Percentiles rank a stretch among this genome's conserved stretches.
phyloP scores from a whole-genome alignment of 495 filamentous ascomycete species.

The Aspergillus biplanus region DNA sequence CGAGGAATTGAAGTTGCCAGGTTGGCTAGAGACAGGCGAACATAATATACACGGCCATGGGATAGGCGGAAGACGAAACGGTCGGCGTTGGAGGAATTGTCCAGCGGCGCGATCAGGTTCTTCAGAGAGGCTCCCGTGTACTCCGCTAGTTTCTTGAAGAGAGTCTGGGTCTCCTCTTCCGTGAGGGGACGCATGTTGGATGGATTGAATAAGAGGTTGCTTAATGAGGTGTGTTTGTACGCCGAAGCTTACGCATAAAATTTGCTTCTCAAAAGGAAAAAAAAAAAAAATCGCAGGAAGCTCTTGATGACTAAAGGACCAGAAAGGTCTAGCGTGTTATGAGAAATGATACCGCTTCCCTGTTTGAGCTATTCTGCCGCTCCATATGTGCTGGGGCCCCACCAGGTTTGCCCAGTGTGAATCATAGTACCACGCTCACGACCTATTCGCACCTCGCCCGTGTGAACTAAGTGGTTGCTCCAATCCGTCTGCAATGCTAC shows the following conservation, averaged over 20 bases:
- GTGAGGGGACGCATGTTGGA: slow-evolving; percentile 70
- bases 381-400: neutral
- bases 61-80: slow-evolving; percentile 87
- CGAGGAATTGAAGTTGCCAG: slow-evolving; percentile 83
- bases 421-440: neutral
- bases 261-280: neutral
- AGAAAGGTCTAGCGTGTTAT: neutral
- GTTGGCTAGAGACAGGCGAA: slow-evolving; percentile 84
- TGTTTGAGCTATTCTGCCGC: neutral
- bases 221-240: too few relatives aligned
- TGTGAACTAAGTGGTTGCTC: neutral
- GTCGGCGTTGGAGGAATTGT: slow-evolving; percentile 56
- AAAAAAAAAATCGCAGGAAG: slow-evolving; percentile 5
- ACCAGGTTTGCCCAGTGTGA: neutral
- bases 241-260: neutral
- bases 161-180: slow-evolving; percentile 68
- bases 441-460: too few relatives aligned
- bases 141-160: slow-evolving; percentile 83
- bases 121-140: slow-evolving; percentile 81
- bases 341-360: neutral
- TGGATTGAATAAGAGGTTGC: neutral
- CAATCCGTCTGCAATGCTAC: neutral
- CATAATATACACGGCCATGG: slow-evolving; percentile 82
- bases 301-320: neutral
- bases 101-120: slow-evolving; percentile 74